Percentiles rank a stretch among this genome's conserved stretches.
Evolutionary conservation across 2,329 filamentous ascomycete species (phyloP).

Genomic region (Verticillium dahliae): DNA sequence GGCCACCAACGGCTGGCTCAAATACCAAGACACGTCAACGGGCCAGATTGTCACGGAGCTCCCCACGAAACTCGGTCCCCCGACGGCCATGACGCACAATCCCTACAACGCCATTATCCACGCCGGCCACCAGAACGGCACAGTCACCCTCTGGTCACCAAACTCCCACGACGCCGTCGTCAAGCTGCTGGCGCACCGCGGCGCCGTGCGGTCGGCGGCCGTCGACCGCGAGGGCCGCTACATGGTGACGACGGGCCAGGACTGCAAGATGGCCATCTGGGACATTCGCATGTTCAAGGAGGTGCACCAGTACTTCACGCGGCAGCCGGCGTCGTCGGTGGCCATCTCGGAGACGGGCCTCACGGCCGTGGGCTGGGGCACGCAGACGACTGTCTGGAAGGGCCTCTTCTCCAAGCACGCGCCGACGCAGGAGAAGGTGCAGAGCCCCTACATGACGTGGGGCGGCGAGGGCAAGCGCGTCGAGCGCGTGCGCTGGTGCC

Average conservation of each 20-base stretch:
- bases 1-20: constrained; percentile 77
- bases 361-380: constrained; percentile 87
- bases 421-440: constrained; percentile 68
- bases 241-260: constrained; percentile 91
- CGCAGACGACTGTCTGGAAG: constrained; percentile 83
- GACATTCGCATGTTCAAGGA: constrained; percentile 92
- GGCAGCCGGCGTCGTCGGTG: constrained; percentile 74
- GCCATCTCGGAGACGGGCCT: constrained; percentile 84
- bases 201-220: constrained; percentile 78
- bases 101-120: constrained; percentile 88
- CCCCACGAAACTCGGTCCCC: constrained; percentile 75
- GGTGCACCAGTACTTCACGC: constrained; percentile 81
- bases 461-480: constrained; percentile 77
- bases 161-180: constrained; percentile 82
- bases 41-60: constrained; percentile 83
- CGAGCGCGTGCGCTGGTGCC: constrained; percentile 84
- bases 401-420: constrained; percentile 73
- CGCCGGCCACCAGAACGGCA: constrained; percentile 89
- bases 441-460: constrained; percentile 90
- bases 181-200: constrained; percentile 83
- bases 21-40: constrained; percentile 93
- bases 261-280: constrained; percentile 90
- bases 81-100: constrained; percentile 81
- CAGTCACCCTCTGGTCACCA: constrained; percentile 92
- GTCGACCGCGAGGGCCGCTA: constrained; percentile 88